Evolutionary conservation across 225 moss, liverwort and hornwort species (phyloP), one percentile per base, ranked within the genome.

Genomic region (Pseudisothecium myosuroides): DNA sequence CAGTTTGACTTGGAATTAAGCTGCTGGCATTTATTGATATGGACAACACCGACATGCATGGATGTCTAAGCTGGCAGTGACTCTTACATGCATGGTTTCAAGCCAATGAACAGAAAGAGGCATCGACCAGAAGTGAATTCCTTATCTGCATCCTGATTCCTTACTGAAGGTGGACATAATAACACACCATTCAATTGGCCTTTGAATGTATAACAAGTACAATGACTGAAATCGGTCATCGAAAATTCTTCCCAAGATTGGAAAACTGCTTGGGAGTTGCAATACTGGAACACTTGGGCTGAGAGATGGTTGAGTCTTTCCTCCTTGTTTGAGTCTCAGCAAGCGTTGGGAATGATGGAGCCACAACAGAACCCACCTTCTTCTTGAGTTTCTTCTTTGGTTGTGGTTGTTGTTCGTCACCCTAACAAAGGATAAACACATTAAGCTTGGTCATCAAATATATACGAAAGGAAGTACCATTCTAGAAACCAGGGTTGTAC

Each of bases 221-320:
- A 85, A 66, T 41, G 29, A 83, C 69, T 49, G 71, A 41, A 58
- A 74, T 84, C 84, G 79, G 65, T 89, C 88, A 93, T 81, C 90
- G 87, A 74, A 93, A 93, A 74, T 87, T 92, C 90, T 93, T 93
- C 88, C 92, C 92, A n/a, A 92, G 92, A 68, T 87, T 91, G 68
- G 93, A 90, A 58, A 89, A 89, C 28, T 87, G 87, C 89, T 93
- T 90, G 29, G 91, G 34, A 68, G 90, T 47, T 29, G 89, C 78
- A 83, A 82, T 37, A 27, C 61, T 88, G 28, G 89, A 68, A 62
- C 85, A 76, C 68, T 86, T 88, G 34, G 90, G 52, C 76, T 84
- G 86, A 67, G 76, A 50, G 60, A 68, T 72, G 54, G 55, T 74
- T 37, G 83, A 34, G 55, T 85, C 88, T 73, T 61, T 93, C 66